A percentile compares a stretch with the other conserved stretches of the same genome.
Evolutionary conservation across 495 filamentous ascomycete genomes (phyloP).

Genomic region (Massariosphaeria phaeospora): DNA sequence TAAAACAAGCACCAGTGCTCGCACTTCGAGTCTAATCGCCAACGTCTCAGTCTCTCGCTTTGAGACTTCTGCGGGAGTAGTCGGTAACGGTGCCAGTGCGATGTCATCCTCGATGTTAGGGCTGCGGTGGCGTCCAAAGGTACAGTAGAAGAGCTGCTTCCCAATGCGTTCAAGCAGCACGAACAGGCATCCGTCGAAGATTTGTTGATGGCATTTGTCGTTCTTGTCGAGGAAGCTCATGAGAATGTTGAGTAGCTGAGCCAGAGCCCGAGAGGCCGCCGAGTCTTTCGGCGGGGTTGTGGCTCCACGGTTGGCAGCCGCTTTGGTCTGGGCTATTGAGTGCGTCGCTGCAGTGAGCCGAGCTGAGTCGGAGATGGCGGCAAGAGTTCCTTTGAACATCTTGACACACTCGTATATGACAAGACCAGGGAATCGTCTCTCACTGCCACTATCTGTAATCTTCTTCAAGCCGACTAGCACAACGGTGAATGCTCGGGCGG

Average conservation of each 20-base stretch:
- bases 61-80: not conserved
- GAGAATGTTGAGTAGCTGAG: constrained; percentile 18
- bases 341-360: not conserved
- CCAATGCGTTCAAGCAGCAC: constrained; percentile 33
- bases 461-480: constrained; percentile 19
- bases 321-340: not conserved
- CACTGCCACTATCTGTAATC: not conserved
- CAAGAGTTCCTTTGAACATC: constrained; percentile 25
- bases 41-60: constrained; percentile 10
- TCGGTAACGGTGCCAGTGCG: not conserved
- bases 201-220: constrained; percentile 22
- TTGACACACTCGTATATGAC: constrained; percentile 26
- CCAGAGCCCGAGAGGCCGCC: constrained; percentile 1
- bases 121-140: constrained; percentile 30
- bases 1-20: constrained; percentile 34
- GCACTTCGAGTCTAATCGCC: constrained; percentile 30
- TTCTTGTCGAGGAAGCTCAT: constrained; percentile 22
- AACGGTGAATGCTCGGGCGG: constrained; percentile 14
- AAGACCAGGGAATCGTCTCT: not conserved
- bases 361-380: constrained; percentile 14
- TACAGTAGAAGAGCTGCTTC: constrained; percentile 29
- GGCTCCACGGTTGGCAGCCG: not conserved
- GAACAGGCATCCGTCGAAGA: constrained; percentile 41
- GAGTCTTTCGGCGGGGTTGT: not conserved
- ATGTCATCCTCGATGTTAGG: constrained; percentile 33